Conservation (phyloP, 805 yeast species). For the Geotrichum ghanense region DNA sequence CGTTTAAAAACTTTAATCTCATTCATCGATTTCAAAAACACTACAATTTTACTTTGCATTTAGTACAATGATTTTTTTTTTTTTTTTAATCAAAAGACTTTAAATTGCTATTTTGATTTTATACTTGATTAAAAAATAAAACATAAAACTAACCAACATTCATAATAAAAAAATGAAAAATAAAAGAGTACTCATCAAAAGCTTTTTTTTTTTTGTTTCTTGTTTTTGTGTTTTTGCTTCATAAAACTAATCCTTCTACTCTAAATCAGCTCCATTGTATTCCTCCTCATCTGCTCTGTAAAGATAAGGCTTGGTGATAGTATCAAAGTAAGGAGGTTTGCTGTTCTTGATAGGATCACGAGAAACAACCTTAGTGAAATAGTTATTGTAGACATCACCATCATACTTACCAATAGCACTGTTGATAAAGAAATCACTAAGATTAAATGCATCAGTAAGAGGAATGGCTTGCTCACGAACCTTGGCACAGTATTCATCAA, state of each 20-base stretch:
- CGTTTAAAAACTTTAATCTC: too few species aligned
- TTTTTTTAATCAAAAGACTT: too few species aligned
- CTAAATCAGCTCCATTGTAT: not conserved
- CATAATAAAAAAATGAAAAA: too few species aligned
- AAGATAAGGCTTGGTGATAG: slow-evolving; percentile 26
- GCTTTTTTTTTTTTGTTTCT: too few species aligned
- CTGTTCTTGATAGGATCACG: slow-evolving; percentile 31
- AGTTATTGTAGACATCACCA: slow-evolving; percentile 76
- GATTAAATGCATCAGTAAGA: slow-evolving; percentile 73
- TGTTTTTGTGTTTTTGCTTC: too few species aligned
- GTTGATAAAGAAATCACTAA: slow-evolving; percentile 70
- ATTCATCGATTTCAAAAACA: too few species aligned
- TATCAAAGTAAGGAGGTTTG: slow-evolving; percentile 49
- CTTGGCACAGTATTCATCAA: slow-evolving; percentile 35
- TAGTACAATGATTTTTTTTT: too few species aligned
- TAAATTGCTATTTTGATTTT: too few species aligned
- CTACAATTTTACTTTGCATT: too few species aligned
- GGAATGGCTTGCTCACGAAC: slow-evolving; percentile 63
- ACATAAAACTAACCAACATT: too few species aligned
- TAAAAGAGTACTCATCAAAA: too few species aligned
- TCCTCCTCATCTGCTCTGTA: slow-evolving; percentile 20
- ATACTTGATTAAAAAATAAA: too few species aligned
- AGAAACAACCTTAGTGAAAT: slow-evolving; percentile 50
- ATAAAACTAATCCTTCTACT: not conserved
- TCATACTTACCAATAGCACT: slow-evolving; percentile 72